Conservation (phyloP, 208 protist genomes). For the Wallacemonas collosoma region DNA sequence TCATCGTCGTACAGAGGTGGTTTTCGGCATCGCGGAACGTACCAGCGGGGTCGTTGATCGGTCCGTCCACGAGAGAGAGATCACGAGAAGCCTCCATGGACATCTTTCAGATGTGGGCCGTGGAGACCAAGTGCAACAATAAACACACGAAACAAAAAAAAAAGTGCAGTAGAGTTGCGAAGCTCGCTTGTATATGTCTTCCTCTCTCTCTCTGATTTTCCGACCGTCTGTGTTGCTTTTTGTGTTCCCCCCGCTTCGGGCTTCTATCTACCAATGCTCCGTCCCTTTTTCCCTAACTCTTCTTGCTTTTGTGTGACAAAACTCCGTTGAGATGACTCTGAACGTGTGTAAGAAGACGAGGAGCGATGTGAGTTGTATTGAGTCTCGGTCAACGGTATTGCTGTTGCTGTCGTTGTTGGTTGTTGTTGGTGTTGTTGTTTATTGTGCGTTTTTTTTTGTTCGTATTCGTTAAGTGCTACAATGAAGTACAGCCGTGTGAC, state of each 20-base stretch:
- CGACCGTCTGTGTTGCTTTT: not conserved
- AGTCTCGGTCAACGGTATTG: not conserved
- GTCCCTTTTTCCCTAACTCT: no score
- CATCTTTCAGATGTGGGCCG: not conserved
- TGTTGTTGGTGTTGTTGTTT: not conserved
- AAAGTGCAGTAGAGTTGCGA: no score
- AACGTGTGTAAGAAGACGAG: no score
- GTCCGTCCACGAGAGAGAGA: not conserved
- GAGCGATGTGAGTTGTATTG: no score
- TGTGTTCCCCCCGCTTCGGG: not conserved
- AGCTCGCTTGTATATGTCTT: no score
- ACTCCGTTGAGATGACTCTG: no score
- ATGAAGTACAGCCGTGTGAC: no score
- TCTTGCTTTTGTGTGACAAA: no score
- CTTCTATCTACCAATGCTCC: no score
- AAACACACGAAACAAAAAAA: no score
- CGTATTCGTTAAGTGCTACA: no score
- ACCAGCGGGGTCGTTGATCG: not conserved
- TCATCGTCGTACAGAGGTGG: constrained; percentile 6
- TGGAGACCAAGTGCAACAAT: not conserved
- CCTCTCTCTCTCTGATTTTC: not conserved
- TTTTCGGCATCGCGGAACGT: not conserved
- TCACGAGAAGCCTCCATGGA: not conserved
- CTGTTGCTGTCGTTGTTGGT: not conserved
- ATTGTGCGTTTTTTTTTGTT: not conserved